Evolutionary conservation across 108 stramenopile species (phyloP).

Genomic region (Craspedostauros australis): DNA sequence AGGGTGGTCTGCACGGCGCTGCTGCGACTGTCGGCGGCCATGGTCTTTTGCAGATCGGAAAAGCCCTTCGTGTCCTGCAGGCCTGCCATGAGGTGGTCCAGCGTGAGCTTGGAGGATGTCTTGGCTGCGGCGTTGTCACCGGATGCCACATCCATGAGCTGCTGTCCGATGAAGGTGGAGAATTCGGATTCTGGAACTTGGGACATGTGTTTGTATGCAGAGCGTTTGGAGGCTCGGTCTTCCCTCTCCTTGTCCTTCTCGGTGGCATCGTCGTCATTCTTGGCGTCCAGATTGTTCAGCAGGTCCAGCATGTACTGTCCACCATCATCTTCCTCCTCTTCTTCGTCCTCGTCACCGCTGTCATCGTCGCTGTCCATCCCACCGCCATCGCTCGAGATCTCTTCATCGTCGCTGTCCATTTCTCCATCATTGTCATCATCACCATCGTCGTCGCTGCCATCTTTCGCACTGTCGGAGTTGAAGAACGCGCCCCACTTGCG

Average conservation of each 20-base stretch:
- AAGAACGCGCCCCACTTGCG: constrained; percentile 70
- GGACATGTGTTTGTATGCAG: too few species aligned
- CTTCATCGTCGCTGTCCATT: constrained; percentile 18
- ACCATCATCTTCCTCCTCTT: constrained; percentile 80
- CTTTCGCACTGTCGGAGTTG: not conserved
- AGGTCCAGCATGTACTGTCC: constrained; percentile 82
- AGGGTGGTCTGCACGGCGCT: constrained; percentile 29
- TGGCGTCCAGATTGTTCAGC: constrained; percentile 58
- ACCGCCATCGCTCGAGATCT: constrained; percentile 23
- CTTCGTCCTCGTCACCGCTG: constrained; percentile 51
- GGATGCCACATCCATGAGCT: too few species aligned
- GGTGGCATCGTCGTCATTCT: constrained; percentile 6
- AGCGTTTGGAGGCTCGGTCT: not conserved
- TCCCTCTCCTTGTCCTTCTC: not conserved
- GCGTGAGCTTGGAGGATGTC: too few species aligned
- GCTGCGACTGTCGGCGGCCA: too few species aligned
- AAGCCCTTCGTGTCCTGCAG: constrained; percentile 83
- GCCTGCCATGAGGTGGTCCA: constrained; percentile 81
- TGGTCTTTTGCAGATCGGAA: constrained; percentile 63
- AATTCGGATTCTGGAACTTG: too few species aligned
- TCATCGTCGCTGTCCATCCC: constrained; percentile 39
- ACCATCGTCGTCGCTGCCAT: constrained; percentile 18
- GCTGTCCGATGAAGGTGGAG: too few species aligned
- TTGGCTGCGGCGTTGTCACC: too few species aligned
- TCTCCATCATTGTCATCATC: constrained; percentile 33